Conservation (phyloP, 345 rosid species). For the Hibiscus trionum region DNA sequence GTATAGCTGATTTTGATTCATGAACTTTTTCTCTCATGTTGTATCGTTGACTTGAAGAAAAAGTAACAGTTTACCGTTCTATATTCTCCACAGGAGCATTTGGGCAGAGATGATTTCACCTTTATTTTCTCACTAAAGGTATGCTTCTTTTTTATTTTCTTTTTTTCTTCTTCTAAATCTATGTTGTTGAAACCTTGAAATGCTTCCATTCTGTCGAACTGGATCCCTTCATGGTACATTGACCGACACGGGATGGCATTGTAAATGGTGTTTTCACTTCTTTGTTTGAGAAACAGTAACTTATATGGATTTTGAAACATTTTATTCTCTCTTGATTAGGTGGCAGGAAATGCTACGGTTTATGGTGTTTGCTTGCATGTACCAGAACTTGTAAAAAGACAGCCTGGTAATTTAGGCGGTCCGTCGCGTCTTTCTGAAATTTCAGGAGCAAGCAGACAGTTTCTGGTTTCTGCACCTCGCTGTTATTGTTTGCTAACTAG, state of each 20-base stretch:
- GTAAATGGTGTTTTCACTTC: neutral
- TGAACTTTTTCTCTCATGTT: neutral
- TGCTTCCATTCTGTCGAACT: neutral
- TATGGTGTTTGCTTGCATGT: slow-evolving; percentile 94
- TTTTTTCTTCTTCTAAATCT: neutral
- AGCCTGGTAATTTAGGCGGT: slow-evolving; percentile 62
- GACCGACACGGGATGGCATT: neutral
- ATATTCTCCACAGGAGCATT: slow-evolving; percentile 59
- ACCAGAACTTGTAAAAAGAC: slow-evolving; percentile 88
- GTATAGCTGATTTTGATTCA: neutral
- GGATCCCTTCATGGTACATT: neutral
- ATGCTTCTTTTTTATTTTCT: slow-evolving; percentile 12
- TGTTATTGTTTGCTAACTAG: slow-evolving; percentile 90
- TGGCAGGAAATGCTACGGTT: slow-evolving; percentile 81
- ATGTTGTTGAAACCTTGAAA: neutral
- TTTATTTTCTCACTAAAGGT: slow-evolving; percentile 92
- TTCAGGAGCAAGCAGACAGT: slow-evolving; percentile 54
- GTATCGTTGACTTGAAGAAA: neutral
- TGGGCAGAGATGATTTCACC: slow-evolving; percentile 79
- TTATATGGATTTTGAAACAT: slow-evolving; percentile 7
- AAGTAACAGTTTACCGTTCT: slow-evolving; percentile 10
- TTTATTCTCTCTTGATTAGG: slow-evolving; percentile 43
- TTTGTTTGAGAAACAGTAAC: neutral
- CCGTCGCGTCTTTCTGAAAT: slow-evolving; percentile 44
- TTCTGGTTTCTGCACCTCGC: slow-evolving; percentile 94